phyloP scores from a whole-genome alignment of 2,329 filamentous ascomycete species.

The Elsinoe perseae region DNA sequence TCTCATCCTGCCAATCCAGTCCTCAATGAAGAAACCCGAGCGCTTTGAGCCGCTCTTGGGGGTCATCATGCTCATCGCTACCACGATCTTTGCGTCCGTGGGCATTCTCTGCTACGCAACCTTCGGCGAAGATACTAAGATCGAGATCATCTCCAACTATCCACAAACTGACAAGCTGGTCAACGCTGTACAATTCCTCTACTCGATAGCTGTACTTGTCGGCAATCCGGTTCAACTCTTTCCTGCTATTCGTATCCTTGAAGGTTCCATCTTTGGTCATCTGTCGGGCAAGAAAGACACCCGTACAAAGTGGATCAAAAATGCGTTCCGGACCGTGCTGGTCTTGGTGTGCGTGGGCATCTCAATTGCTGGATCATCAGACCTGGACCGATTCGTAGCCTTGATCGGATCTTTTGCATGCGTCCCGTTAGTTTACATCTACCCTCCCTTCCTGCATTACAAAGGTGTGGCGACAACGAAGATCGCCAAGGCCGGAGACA shows the following conservation, averaged over 20 bases:
- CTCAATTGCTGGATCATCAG: conserved; percentile 56
- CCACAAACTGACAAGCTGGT: conserved; percentile 64
- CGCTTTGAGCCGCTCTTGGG: conserved; percentile 59
- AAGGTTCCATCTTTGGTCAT: conserved; percentile 59
- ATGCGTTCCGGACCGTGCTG: conserved; percentile 52
- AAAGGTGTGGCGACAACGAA: conserved; percentile 55
- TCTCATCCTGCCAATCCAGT: conserved; percentile 67
- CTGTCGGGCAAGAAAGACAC: conserved; percentile 57
- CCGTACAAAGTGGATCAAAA: conserved; percentile 70
- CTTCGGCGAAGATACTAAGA: conserved; percentile 60
- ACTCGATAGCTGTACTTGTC: conserved; percentile 64
- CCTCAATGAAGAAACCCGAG: conserved; percentile 63
- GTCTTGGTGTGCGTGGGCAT: conserved; percentile 54
- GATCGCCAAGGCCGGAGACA: conserved; percentile 51
- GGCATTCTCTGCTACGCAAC: conserved; percentile 67
- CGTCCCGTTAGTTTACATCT: conserved; percentile 69
- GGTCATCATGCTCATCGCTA: conserved; percentile 65
- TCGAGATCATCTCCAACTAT: conserved; percentile 70
- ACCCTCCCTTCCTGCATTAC: conserved; percentile 64
- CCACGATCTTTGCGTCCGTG: conserved; percentile 62
- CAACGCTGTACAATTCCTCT: conserved; percentile 67
- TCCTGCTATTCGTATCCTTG: conserved; percentile 63
- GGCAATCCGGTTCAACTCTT: conserved; percentile 69
- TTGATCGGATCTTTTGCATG: conserved; percentile 67
- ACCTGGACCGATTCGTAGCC: conserved; percentile 67